phyloP scores from a whole-genome alignment of 1,284 basidiomycete genomes.

The Pseudomicrostroma phylloplanum region DNA sequence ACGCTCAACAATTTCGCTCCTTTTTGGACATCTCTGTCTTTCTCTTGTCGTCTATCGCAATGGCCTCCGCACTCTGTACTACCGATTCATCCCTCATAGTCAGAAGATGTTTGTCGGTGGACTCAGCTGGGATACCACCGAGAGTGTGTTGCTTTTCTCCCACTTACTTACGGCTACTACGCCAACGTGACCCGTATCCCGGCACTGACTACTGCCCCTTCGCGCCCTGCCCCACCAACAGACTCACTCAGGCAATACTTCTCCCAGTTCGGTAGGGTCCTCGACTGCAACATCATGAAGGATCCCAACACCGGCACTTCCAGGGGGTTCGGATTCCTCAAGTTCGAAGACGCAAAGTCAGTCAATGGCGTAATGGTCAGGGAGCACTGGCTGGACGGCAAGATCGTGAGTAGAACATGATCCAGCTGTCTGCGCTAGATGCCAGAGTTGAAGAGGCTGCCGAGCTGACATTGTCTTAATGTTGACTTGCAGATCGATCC shows the following conservation, averaged over 20 bases:
- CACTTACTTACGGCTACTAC: neutral
- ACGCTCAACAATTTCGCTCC: slow-evolving; percentile 7
- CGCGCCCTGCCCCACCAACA: slow-evolving; percentile 53
- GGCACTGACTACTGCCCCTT: neutral
- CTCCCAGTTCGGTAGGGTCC: slow-evolving; percentile 80
- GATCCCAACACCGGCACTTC: slow-evolving; percentile 78
- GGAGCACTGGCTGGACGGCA: slow-evolving; percentile 85
- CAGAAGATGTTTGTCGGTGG: slow-evolving; percentile 93
- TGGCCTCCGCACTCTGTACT: slow-evolving; percentile 56
- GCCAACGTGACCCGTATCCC: neutral
- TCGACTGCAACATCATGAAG: slow-evolving; percentile 90
- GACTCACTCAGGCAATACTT: slow-evolving; percentile 79
- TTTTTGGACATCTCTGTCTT: slow-evolving; percentile 14
- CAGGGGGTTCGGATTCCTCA: slow-evolving; percentile 87
- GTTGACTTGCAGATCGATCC: slow-evolving; percentile 80
- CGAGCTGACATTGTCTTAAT: neutral
- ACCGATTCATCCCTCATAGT: too few relatives aligned
- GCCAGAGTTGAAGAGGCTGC: neutral
- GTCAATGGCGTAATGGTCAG: slow-evolving; percentile 80
- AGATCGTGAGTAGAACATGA: slow-evolving; percentile 63
- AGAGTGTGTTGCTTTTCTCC: slow-evolving; percentile 58
- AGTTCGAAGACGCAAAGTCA: slow-evolving; percentile 76
- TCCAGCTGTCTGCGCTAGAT: too few relatives aligned
- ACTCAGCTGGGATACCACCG: slow-evolving; percentile 93
- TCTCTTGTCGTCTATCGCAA: slow-evolving; percentile 10